These are phyloP conservation scores for Lasiosphaeriaceae sp. DNA, from an alignment of 495 filamentous ascomycete species.

Conservation along the genomic window DNA sequence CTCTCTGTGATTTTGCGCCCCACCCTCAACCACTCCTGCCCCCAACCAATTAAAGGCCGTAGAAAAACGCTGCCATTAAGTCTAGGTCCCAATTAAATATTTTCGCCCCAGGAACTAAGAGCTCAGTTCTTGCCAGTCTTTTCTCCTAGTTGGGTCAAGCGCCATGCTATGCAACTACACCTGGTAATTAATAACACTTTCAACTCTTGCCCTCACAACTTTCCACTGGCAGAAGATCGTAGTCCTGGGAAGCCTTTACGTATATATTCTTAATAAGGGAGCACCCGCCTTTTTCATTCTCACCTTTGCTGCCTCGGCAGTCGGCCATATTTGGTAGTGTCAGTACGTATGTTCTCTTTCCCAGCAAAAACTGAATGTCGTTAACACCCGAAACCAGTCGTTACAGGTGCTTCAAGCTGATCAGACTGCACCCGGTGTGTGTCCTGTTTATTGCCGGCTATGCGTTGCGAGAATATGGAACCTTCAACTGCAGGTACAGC, in stretches of 20 bases:
- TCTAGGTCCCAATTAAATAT: no score
- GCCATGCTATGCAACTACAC: not conserved
- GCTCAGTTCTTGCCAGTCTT: not conserved
- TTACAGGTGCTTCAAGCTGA: conserved; percentile 26
- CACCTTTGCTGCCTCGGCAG: conserved; percentile 55
- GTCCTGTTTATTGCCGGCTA: conserved; percentile 28
- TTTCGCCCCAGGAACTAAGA: no score
- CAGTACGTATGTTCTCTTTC: conserved; percentile 33
- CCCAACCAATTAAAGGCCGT: no score
- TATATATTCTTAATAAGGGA: conserved; percentile 67
- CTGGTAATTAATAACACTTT: not conserved
- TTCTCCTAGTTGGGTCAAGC: not conserved
- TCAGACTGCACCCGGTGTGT: conserved; percentile 25
- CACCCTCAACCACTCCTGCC: no score
- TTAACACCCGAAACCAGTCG: conserved; percentile 10
- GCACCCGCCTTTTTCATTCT: conserved; percentile 61
- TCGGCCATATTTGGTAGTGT: conserved; percentile 57
- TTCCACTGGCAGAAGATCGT: no score
- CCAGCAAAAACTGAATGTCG: not conserved
- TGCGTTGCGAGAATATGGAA: conserved; percentile 26
- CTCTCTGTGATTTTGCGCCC: no score
- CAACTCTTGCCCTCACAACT: no score
- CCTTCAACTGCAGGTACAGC: conserved; percentile 32
- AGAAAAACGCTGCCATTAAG: no score
- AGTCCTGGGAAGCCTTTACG: conserved; percentile 54